Conservation (phyloP, 2,329 filamentous ascomycete genomes). For the Calycina herbarum region DNA sequence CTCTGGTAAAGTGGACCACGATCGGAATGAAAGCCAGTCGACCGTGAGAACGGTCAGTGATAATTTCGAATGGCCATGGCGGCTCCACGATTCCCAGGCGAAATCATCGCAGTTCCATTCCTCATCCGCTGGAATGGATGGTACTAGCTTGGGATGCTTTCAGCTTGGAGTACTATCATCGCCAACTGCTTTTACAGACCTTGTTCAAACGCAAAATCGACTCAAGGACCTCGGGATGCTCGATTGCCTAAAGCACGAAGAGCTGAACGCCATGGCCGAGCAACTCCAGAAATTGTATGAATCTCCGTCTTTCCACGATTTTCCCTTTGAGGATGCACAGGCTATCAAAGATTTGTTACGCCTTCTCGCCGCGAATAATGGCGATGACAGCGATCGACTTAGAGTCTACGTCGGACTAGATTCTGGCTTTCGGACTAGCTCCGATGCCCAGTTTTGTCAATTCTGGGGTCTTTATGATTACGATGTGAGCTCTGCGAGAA, state of each 20-base stretch:
- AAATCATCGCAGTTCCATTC: conserved; percentile 29
- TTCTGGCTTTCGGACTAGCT: conserved; percentile 39
- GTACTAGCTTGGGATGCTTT: conserved; percentile 44
- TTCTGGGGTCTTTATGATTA: conserved; percentile 41
- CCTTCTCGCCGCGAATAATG: conserved; percentile 11
- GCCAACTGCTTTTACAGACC: conserved; percentile 43
- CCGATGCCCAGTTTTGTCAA: conserved; percentile 27
- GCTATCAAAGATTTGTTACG: conserved; percentile 21
- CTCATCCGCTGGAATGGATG: conserved; percentile 41
- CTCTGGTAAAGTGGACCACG: background rate
- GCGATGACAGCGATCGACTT: conserved; percentile 36
- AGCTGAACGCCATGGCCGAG: conserved; percentile 16
- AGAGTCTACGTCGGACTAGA: conserved; percentile 41
- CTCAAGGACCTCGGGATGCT: conserved; percentile 44
- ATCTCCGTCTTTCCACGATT: conserved; percentile 34
- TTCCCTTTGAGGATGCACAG: background rate
- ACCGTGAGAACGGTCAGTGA: background rate
- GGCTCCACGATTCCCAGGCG: background rate
- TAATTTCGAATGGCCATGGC: conserved; percentile 12
- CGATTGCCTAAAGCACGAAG: conserved; percentile 15
- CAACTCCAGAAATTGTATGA: conserved; percentile 30
- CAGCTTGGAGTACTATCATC: conserved; percentile 46
- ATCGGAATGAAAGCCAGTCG: background rate
- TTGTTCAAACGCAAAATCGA: conserved; percentile 46
- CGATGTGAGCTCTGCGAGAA: conserved; percentile 17